phyloP scores from a whole-genome alignment of 805 yeast species.

The Myxozyma neotropica region DNA sequence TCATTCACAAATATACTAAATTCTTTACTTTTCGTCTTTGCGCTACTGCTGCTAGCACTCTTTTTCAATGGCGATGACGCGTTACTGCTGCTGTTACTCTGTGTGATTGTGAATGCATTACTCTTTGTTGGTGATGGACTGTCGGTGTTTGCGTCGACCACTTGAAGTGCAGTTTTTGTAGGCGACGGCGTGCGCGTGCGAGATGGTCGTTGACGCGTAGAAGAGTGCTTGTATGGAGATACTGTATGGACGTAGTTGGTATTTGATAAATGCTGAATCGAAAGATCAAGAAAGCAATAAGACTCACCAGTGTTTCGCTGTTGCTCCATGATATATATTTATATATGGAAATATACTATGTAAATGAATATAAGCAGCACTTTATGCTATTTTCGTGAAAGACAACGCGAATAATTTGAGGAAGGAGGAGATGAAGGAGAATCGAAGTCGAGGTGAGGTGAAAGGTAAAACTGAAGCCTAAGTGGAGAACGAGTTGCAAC shows the following conservation, averaged over 20 bases:
- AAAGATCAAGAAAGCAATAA: neutral
- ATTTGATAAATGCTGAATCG: neutral
- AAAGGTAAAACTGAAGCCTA: neutral
- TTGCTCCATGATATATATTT: neutral
- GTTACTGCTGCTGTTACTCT: neutral
- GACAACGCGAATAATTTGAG: no score
- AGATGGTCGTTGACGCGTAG: neutral
- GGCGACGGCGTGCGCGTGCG: constrained; percentile 21
- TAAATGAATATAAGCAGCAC: no score
- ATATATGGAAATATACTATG: neutral
- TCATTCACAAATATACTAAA: neutral
- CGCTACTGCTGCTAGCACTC: neutral
- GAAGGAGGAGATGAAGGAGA: neutral
- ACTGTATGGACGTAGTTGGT: neutral
- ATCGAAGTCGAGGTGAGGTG: neutral
- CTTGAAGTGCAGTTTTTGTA: constrained; percentile 1
- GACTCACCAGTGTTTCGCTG: neutral
- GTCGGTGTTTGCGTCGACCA: constrained; percentile 18
- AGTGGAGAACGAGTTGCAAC: neutral
- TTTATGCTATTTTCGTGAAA: no score
- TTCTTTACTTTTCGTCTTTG: neutral
- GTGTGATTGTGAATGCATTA: neutral
- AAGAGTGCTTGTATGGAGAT: neutral
- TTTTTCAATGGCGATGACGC: constrained; percentile 1
- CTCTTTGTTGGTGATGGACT: constrained; percentile 3